A percentile compares a stretch with the other conserved stretches of the same genome.
Conservation (phyloP, 2,329 filamentous ascomycete species). For the Ophiostoma pallidulum region DNA sequence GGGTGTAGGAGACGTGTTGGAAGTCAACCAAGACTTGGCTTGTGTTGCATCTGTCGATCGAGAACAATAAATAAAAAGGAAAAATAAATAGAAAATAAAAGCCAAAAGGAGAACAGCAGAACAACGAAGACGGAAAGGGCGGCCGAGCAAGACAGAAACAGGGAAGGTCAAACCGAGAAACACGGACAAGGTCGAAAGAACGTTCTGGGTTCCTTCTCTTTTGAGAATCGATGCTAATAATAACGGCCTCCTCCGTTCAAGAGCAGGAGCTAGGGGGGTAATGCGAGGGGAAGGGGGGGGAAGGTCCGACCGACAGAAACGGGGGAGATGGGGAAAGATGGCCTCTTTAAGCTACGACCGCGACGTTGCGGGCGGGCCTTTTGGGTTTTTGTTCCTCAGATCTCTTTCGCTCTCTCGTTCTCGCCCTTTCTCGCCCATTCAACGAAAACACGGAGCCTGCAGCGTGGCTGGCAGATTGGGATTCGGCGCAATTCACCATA, state of each 20-base stretch:
- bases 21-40: not conserved
- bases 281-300: not conserved
- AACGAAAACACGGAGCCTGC: not conserved
- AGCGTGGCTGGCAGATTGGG: constrained; percentile 14
- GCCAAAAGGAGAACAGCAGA: too few relatives aligned
- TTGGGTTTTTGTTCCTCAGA: not conserved
- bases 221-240: not conserved
- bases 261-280: constrained; percentile 6
- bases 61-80: not conserved
- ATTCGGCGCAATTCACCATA: constrained; percentile 15
- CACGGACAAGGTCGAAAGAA: not conserved
- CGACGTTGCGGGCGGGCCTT: not conserved
- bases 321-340: constrained; percentile 6
- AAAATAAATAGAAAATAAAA: not conserved
- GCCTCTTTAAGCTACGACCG: constrained; percentile 14
- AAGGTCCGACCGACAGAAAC: constrained; percentile 5
- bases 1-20: not conserved
- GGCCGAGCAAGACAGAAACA: too few relatives aligned
- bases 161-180: constrained; percentile 4
- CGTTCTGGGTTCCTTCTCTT: constrained; percentile 1
- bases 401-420: not conserved
- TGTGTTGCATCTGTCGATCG: constrained; percentile 1
- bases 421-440: not conserved
- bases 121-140: not conserved
- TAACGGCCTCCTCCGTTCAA: constrained; percentile 5